Conservation (phyloP, 1,284 basidiomycete species). For the Pyrrhoderma noxium region DNA sequence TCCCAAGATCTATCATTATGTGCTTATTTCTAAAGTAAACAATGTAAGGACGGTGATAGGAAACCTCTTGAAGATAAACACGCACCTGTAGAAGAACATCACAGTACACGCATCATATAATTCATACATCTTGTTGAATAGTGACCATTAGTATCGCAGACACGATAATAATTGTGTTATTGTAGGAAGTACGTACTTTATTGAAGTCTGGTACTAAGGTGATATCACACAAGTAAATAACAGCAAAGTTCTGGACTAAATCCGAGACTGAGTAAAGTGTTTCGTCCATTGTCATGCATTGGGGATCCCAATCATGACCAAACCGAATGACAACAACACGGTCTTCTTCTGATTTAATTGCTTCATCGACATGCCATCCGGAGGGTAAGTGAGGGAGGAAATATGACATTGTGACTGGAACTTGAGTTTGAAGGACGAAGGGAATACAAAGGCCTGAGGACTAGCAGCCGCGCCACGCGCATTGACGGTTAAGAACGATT, state of each 20-base stretch:
- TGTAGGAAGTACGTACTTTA: conserved; percentile 56
- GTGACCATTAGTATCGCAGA: neutral
- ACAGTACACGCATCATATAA: conserved; percentile 93
- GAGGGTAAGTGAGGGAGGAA: conserved; percentile 90
- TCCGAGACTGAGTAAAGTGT: conserved; percentile 89
- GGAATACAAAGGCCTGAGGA: neutral
- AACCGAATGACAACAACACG: conserved; percentile 93
- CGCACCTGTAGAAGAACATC: conserved; percentile 96
- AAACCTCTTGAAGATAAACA: conserved; percentile 12
- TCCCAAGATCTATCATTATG: conserved; percentile 99
- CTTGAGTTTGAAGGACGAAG: neutral
- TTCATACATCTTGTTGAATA: conserved; percentile 71
- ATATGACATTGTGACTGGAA: conserved; percentile 52
- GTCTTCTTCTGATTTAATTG: conserved; percentile 97
- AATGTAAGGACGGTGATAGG: neutral
- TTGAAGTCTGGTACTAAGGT: conserved; percentile 99
- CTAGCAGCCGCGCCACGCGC: too few relatives aligned
- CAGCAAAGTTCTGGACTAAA: conserved; percentile 97
- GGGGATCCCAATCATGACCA: conserved; percentile 90
- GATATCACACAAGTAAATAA: conserved; percentile 94
- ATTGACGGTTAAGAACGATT: too few relatives aligned
- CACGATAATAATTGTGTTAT: conserved; percentile 12
- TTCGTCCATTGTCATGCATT: conserved; percentile 99
- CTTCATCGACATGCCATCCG: conserved; percentile 97
- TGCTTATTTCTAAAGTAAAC: conserved; percentile 78